A percentile compares a stretch with the other conserved stretches of the same genome.
Evolutionary conservation across 495 filamentous ascomycete species (phyloP).

Genomic region (Chaetomium tenue): DNA sequence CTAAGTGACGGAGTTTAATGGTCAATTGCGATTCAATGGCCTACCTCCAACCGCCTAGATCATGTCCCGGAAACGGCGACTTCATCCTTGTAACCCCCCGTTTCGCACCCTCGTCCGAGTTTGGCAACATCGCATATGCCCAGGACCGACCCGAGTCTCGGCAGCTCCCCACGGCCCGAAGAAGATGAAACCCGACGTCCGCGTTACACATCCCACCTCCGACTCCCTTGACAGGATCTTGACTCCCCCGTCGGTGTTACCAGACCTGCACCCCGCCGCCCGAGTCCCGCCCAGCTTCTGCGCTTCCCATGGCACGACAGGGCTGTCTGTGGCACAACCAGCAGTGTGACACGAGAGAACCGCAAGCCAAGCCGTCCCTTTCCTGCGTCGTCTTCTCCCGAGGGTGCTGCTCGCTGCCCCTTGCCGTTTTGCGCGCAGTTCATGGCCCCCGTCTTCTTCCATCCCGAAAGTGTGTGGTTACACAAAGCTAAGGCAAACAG

Average conservation of each 20-base stretch:
- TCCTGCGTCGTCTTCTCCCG: neutral
- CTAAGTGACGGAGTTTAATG: too few relatives aligned
- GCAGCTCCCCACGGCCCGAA: neutral
- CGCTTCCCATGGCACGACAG: neutral
- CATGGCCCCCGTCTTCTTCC: neutral
- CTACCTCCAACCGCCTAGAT: too few relatives aligned
- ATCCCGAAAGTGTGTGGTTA: constrained; percentile 24
- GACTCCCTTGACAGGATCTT: neutral
- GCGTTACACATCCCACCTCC: constrained; percentile 3
- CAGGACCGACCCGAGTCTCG: constrained; percentile 8
- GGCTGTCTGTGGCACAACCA: neutral
- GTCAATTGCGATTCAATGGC: too few relatives aligned
- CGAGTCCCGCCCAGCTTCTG: neutral
- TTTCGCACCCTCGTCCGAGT: neutral
- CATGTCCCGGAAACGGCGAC: too few relatives aligned
- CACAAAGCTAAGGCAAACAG: constrained; percentile 16
- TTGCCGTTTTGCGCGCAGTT: neutral
- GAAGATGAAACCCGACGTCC: neutral
- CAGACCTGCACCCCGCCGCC: neutral
- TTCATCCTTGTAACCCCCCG: too few relatives aligned
- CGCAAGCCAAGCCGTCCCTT: neutral
- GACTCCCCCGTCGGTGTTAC: neutral
- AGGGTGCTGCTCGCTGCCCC: neutral
- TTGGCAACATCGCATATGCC: neutral
- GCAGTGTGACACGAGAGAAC: constrained; percentile 4